Base-by-base conservation (phyloP, 306 rosid genomes). In the Lathyrus tuberosus region DNA sequence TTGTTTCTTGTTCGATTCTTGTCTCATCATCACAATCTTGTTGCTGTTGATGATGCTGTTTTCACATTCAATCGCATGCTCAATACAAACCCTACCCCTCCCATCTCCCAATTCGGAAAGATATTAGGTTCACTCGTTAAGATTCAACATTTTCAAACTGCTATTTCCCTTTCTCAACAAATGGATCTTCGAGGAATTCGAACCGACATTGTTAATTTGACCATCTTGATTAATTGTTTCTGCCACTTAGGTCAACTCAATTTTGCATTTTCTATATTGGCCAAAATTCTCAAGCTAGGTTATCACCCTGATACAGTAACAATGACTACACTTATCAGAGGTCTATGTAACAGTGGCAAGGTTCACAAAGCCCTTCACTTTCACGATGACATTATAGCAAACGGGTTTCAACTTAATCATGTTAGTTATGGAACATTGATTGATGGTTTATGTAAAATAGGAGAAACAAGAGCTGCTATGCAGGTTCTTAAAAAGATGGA, bases 271-370 rank as follows among this genome's bases (percentile, higher is more conserved):
- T 66, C 75, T 67, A 4, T 28, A 3, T 1, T 72, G 0, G 15
- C 4, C 8, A 72, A 60, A 5, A 58, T 72, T 8, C 35, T 66
- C 38, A 78, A 47, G 6, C 1, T 1, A 10, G 80, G 58, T 61
- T 49, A 38, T 28, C 8, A 69, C 1, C 70, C 65, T 0, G 0
- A 28, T 60, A 16, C 10, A 0, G 2, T 61, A 44, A 71, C 76
- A 0, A 8, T 61, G 1, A 47, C 1, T 6, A 61, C 40, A 5
- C 62, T 72, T 6, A 60, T 72, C 2, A 72, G 49, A 1, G 77
- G 77, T 17, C 22, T 62, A 0, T 72, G 69, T 48, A 18, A 47
- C 7, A 20, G n/a, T 1, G 40, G 62, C 4, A 4, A 62, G 13
- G 0, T 72, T 10, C 4, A 1, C 0, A 16, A 48, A 48, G 54